Evolutionary conservation across 2,329 filamentous ascomycete species (phyloP).

Genomic region (Hypoxylon sp.): DNA sequence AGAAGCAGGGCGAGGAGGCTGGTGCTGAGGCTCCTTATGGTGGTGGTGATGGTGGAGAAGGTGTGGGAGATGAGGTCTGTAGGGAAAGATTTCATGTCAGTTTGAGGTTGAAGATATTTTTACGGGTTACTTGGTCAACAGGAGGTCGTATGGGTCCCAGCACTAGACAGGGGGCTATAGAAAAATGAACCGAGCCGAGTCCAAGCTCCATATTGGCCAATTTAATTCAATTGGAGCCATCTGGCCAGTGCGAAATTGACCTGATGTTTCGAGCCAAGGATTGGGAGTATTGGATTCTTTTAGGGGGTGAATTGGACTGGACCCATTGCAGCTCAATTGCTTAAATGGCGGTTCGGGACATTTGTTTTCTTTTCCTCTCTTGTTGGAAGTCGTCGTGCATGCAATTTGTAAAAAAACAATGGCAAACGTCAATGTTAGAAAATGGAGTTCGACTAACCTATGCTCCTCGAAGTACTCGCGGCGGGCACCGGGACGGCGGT

Average conservation of each 20-base stretch:
- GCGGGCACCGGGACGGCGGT: conserved; percentile 78
- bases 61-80: conserved; percentile 55
- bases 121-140: conserved; percentile 43
- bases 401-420: conserved; percentile 5
- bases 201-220: conserved; percentile 34
- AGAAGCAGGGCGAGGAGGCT: conserved; percentile 48
- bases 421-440: conserved; percentile 5
- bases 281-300: conserved; percentile 8
- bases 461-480: conserved; percentile 69
- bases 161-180: conserved; percentile 36
- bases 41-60: conserved; percentile 20
- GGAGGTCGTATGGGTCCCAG: conserved; percentile 33
- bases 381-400: not conserved
- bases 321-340: conserved; percentile 16
- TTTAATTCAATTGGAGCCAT: conserved; percentile 33
- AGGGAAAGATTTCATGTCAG: conserved; percentile 46
- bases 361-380: conserved; percentile 9
- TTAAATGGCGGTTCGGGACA: not conserved
- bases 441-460: conserved; percentile 62
- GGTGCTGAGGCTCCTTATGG: conserved; percentile 42
- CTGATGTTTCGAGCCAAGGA: conserved; percentile 17
- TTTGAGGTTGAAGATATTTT: conserved; percentile 36
- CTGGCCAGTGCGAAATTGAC: conserved; percentile 28
- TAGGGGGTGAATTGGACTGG: conserved; percentile 3
- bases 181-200: conserved; percentile 5